Percentiles rank a stretch among this genome's conserved stretches.
These are phyloP conservation scores for Lepidium africanum DNA, from an alignment of 345 rosid genomes.

Conservation along the genomic window DNA sequence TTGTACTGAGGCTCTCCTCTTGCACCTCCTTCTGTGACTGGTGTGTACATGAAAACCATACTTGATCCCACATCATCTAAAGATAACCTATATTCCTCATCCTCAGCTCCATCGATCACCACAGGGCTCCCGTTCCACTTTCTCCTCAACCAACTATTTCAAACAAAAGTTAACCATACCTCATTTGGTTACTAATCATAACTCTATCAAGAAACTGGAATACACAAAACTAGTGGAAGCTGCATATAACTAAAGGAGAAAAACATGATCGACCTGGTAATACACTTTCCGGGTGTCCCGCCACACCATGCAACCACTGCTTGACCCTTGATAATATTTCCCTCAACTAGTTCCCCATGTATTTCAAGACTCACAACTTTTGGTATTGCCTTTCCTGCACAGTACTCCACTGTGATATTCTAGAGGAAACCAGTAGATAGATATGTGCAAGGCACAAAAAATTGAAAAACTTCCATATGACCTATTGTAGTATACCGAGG, in stretches of 20 bases:
- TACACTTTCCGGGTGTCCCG: conserved; percentile 91
- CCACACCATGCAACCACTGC: conserved; percentile 98
- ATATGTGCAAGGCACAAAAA: not conserved
- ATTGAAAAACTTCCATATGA: not conserved
- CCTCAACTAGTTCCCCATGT: conserved; percentile 79
- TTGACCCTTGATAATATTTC: conserved; percentile 56
- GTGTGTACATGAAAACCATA: conserved; percentile 97
- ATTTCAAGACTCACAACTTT: conserved; percentile 89
- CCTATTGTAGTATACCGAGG: not conserved
- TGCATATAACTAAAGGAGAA: conserved; percentile 1
- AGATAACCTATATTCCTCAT: conserved; percentile 66
- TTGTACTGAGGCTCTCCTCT: conserved; percentile 96
- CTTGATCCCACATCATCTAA: conserved; percentile 85
- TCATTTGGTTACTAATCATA: conserved; percentile 14
- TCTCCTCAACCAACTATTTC: conserved; percentile 85
- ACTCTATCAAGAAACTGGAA: not conserved
- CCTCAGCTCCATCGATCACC: conserved; percentile 86
- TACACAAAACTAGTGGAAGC: not conserved
- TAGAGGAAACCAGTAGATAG: not conserved
- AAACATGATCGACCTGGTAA: conserved; percentile 56
- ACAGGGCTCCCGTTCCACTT: conserved; percentile 91
- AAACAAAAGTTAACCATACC: not conserved
- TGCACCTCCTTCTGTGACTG: conserved; percentile 88
- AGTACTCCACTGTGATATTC: conserved; percentile 4
- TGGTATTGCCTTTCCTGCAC: conserved; percentile 82